A percentile compares a stretch with the other conserved stretches of the same genome.
phyloP scores from a whole-genome alignment of 2,329 filamentous ascomycete genomes.

The Coniochaeta sp. region DNA sequence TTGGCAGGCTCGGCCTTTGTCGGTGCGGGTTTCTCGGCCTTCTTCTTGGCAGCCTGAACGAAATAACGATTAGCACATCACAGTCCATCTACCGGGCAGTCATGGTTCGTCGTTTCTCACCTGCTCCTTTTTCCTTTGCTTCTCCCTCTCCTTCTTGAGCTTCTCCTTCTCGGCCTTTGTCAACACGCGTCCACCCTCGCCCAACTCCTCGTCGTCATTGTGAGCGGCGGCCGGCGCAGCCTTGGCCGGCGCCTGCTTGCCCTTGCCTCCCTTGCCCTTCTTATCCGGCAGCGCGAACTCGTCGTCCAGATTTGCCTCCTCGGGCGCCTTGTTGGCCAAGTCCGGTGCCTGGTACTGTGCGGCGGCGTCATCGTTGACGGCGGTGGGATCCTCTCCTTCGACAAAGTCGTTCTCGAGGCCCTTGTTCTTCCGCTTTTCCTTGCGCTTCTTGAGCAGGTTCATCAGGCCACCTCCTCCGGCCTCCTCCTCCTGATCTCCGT shows the following conservation, averaged over 20 bases:
- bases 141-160: slow-evolving; percentile 95
- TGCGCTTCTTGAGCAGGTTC: slow-evolving; percentile 74
- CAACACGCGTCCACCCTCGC: slow-evolving; percentile 61
- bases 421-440: slow-evolving; percentile 87
- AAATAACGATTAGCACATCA: slow-evolving; percentile 24
- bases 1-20: slow-evolving; percentile 44
- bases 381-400: slow-evolving; percentile 55
- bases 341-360: slow-evolving; percentile 30
- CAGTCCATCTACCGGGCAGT: neutral
- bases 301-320: slow-evolving; percentile 76
- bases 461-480: slow-evolving; percentile 61
- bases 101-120: slow-evolving; percentile 20
- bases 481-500: slow-evolving; percentile 48
- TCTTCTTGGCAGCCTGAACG: slow-evolving; percentile 74
- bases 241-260: slow-evolving; percentile 37
- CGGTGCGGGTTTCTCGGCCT: slow-evolving; percentile 41
- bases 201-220: slow-evolving; percentile 38
- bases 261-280: slow-evolving; percentile 55
- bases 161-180: slow-evolving; percentile 99
- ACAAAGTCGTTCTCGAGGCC: slow-evolving; percentile 65
- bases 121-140: slow-evolving; percentile 97
- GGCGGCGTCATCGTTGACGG: slow-evolving; percentile 28
- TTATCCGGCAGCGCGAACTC: slow-evolving; percentile 80
- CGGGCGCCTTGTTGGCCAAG: slow-evolving; percentile 61
- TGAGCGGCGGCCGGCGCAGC: slow-evolving; percentile 30